These are phyloP conservation scores for Neofusicoccum ribis DNA, from an alignment of 2,329 filamentous ascomycete species.

Conservation along the genomic window DNA sequence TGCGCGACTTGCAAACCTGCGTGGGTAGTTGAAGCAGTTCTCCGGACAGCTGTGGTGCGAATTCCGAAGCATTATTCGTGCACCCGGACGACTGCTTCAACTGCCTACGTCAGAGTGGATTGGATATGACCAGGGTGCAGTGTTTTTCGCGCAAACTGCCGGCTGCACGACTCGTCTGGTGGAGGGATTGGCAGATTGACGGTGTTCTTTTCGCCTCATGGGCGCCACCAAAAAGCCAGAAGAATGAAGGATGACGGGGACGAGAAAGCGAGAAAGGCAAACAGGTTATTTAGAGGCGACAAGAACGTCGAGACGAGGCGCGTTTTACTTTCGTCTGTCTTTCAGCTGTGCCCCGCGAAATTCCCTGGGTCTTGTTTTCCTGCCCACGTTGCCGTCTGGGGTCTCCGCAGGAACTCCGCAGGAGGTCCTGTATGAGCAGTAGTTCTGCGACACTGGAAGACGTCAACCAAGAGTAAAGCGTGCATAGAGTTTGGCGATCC, in stretches of 20 bases:
- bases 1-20: too few relatives aligned
- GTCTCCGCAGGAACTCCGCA: not conserved
- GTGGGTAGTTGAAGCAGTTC: too few relatives aligned
- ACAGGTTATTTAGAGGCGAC: too few relatives aligned
- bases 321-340: not conserved
- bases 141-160: too few relatives aligned
- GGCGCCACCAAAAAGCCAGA: not conserved
- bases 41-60: too few relatives aligned
- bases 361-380: not conserved
- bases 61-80: too few relatives aligned
- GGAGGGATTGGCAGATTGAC: too few relatives aligned
- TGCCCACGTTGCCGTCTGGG: not conserved
- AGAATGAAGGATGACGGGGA: not conserved
- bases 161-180: too few relatives aligned
- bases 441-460: not conserved
- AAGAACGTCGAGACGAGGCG: not conserved
- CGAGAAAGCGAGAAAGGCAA: not conserved
- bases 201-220: too few relatives aligned
- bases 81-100: not conserved
- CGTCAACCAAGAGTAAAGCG: not conserved
- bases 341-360: not conserved
- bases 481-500: not conserved
- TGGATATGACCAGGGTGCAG: too few relatives aligned
- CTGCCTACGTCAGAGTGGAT: too few relatives aligned
- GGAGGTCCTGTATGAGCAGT: not conserved